These are phyloP conservation scores for Choiromyces venosus DNA, from an alignment of 495 filamentous ascomycete genomes.

Conservation along the genomic window DNA sequence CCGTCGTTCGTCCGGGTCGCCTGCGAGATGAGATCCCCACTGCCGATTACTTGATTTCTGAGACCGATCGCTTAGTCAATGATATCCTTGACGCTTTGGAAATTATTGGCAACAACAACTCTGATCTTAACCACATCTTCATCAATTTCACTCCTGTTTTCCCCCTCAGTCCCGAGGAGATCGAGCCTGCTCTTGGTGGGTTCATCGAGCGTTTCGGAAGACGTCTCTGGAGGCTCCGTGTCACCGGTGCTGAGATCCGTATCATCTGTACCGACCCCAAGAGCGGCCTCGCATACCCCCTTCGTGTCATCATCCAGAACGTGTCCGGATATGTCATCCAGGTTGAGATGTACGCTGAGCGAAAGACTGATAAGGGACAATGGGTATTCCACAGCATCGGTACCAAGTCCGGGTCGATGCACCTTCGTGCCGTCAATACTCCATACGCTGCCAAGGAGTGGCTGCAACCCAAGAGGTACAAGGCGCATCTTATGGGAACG, in stretches of 20 bases:
- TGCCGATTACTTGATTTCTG: conserved; percentile 94
- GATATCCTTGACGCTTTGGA: conserved; percentile 96
- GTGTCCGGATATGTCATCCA: conserved; percentile 98
- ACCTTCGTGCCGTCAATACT: conserved; percentile 79
- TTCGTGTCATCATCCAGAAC: conserved; percentile 96
- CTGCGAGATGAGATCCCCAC: conserved; percentile 95
- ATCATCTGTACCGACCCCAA: conserved; percentile 89
- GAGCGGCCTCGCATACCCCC: conserved; percentile 81
- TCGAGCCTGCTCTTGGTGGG: conserved; percentile 87
- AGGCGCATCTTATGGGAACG: conserved; percentile 97
- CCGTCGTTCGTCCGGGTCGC: conserved; percentile 84
- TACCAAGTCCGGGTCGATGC: conserved; percentile 92
- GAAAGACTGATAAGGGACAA: conserved; percentile 92
- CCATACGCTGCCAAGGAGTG: conserved; percentile 98
- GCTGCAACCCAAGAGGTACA: conserved; percentile 98
- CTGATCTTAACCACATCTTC: conserved; percentile 99
- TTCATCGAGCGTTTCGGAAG: conserved; percentile 96
- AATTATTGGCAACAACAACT: conserved; percentile 98
- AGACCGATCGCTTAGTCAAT: conserved; percentile 92
- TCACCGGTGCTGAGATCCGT: conserved; percentile 95
- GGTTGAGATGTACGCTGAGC: conserved; percentile 94
- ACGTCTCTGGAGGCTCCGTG: conserved; percentile 90
- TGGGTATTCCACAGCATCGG: conserved; percentile 98
- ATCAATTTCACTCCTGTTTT: conserved; percentile 97
- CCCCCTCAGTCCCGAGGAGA: conserved; percentile 80